Base-by-base conservation (phyloP, 306 rosid species). In the Begonia fuchsioides region DNA sequence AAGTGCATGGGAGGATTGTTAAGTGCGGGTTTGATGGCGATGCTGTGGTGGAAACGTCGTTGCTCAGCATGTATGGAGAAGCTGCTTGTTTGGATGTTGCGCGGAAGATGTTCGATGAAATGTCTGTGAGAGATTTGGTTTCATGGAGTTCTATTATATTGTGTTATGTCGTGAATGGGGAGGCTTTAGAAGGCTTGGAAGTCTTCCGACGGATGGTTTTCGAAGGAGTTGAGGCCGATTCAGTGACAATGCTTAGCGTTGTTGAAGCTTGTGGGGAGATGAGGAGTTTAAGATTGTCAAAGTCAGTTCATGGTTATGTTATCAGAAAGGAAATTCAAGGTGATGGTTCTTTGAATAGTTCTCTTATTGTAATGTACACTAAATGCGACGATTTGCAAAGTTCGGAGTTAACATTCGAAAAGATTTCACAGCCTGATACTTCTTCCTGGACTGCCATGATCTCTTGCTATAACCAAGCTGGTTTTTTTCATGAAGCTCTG, bases 391-490 rank as follows among this genome's bases (percentile, higher is more conserved):
- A 65, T 75, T 57, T 81, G 57, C 38, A 39, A 15, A 60, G 61
- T 58, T 83, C 79, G 32, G 67, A 74, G 64, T 50, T 32, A 43
- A 19, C 78, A 32, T 84, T 83, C 60, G 57, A 16, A 51, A 56
- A 17, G 39, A 49, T 72, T 14, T 9, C 45, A 49, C 32, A 47
- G 38, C 64, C 50, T 39, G 64, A 63, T 56, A 74, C 80, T 65
- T 68, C 74, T 49, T 72, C 77, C 53, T 84, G 95, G 90, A 81
- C 86, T 17, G 74, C 87, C 13, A 70, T 88, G 86, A 74, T 84
- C 59, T 84, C 93, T 32, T 58, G 82, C 58, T 78, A 65, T 55
- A 76, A 81, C 76, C 84, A 70, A 56, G 61, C 38, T 9, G 73
- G 72, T 49, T 61, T 18, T 46, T 78, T 72, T 57, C 41, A 15